Conservation (phyloP, 208 protist genomes). For the Trypanosoma melophagium region DNA sequence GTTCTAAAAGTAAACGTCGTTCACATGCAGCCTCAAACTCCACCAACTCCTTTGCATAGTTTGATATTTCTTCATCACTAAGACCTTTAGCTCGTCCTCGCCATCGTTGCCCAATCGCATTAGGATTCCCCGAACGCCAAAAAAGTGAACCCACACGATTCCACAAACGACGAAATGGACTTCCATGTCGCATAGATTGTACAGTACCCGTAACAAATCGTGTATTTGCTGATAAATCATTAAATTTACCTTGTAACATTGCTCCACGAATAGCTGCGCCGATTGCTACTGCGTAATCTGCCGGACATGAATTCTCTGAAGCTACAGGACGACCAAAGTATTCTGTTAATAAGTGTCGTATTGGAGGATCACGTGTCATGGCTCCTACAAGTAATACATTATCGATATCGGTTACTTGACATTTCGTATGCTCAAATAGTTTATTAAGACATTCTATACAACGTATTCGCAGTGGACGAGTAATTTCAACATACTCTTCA, state of each 20-base stretch:
- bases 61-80: constrained; percentile 79
- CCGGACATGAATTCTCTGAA: constrained; percentile 67
- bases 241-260: constrained; percentile 85
- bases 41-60: constrained; percentile 90
- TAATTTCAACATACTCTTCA: constrained; percentile 83
- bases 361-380: constrained; percentile 90
- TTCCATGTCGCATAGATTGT: constrained; percentile 62
- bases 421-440: constrained; percentile 67
- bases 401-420: constrained; percentile 70
- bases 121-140: constrained; percentile 62
- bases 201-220: constrained; percentile 81
- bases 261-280: constrained; percentile 76
- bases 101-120: constrained; percentile 87
- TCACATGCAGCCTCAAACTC: constrained; percentile 85
- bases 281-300: constrained; percentile 90
- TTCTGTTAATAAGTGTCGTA: constrained; percentile 78
- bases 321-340: constrained; percentile 76
- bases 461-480: constrained; percentile 74
- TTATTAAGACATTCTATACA: constrained; percentile 79
- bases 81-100: constrained; percentile 74
- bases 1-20: constrained; percentile 80
- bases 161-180: constrained; percentile 41
- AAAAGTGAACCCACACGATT: constrained; percentile 31
- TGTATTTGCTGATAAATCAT: constrained; percentile 69
- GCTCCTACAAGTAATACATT: constrained; percentile 87